These are phyloP conservation scores for Diaporthe eres DNA, from an alignment of 2,329 filamentous ascomycete genomes.

Conservation along the genomic window DNA sequence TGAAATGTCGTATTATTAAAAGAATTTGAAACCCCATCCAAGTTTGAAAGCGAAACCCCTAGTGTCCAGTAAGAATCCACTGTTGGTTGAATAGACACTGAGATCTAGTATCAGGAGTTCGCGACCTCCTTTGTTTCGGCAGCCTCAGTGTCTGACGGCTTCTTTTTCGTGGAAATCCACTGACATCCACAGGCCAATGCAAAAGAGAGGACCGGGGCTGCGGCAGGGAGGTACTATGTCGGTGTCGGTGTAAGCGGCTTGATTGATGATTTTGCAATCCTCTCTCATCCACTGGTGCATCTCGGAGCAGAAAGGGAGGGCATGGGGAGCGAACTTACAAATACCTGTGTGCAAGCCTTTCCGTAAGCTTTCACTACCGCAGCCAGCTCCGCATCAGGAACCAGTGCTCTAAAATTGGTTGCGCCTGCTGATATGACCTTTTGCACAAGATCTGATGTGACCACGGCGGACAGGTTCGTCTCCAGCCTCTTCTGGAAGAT, in stretches of 20 bases:
- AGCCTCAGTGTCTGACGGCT: not conserved
- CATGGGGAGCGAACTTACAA: no score
- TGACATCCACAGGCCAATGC: not conserved
- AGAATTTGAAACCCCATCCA: no score
- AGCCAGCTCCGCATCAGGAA: not conserved
- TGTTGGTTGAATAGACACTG: no score
- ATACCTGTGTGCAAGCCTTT: not conserved
- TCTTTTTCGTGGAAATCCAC: constrained; percentile 6
- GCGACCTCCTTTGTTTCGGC: not conserved
- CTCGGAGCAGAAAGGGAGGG: no score
- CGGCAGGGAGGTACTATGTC: not conserved
- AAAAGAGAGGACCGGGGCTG: not conserved
- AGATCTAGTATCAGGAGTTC: no score
- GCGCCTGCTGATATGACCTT: constrained; percentile 7
- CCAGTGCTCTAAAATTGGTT: not conserved
- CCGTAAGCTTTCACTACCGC: not conserved
- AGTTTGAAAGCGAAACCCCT: no score
- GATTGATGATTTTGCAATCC: not conserved
- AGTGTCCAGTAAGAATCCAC: no score
- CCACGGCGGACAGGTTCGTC: not conserved
- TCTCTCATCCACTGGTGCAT: not conserved
- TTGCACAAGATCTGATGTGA: not conserved
- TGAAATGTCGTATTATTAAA: no score
- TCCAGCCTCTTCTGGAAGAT: constrained; percentile 55
- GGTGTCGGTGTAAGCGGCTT: not conserved